phyloP scores from a whole-genome alignment of 2,329 filamentous ascomycete species.

The Colletotrichum liriopes region DNA sequence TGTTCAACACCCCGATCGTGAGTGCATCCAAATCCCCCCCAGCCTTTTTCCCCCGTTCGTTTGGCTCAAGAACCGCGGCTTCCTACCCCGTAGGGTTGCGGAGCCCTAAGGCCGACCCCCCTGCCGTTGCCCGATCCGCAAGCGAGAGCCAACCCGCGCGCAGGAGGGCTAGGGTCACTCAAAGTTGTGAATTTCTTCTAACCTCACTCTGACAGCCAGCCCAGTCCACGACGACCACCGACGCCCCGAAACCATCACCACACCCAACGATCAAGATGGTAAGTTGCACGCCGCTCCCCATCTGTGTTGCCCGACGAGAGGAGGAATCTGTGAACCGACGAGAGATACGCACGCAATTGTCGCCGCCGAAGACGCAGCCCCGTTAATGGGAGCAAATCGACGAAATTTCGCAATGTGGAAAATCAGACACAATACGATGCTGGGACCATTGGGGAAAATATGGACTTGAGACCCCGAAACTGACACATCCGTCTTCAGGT shows the following conservation, averaged over 20 bases:
- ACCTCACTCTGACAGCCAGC: constrained; percentile 50
- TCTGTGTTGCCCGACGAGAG: constrained; percentile 25
- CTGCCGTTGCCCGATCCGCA: constrained; percentile 55
- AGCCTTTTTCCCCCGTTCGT: constrained; percentile 26
- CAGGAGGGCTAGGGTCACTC: constrained; percentile 54
- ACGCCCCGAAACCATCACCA: constrained; percentile 69
- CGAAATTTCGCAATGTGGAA: constrained; percentile 25
- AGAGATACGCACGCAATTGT: background rate
- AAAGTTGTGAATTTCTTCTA: constrained; percentile 64
- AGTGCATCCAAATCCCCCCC: constrained; percentile 5
- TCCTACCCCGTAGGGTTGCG: constrained; percentile 53
- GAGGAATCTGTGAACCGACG: constrained; percentile 7
- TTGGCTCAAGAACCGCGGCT: constrained; percentile 28
- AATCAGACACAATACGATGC: background rate
- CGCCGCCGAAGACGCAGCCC: constrained; percentile 14
- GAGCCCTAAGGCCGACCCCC: constrained; percentile 56
- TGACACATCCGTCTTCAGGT: constrained; percentile 70
- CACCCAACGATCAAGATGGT: constrained; percentile 72
- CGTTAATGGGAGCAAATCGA: background rate
- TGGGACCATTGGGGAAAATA: background rate
- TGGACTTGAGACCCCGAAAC: constrained; percentile 27
- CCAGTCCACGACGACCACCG: constrained; percentile 53
- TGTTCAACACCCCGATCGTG: background rate
- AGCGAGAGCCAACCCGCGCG: constrained; percentile 62
- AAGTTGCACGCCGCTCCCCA: constrained; percentile 53